phyloP scores from a whole-genome alignment of 768 basidiomycete genomes.

The Cytidiella melzeri region DNA sequence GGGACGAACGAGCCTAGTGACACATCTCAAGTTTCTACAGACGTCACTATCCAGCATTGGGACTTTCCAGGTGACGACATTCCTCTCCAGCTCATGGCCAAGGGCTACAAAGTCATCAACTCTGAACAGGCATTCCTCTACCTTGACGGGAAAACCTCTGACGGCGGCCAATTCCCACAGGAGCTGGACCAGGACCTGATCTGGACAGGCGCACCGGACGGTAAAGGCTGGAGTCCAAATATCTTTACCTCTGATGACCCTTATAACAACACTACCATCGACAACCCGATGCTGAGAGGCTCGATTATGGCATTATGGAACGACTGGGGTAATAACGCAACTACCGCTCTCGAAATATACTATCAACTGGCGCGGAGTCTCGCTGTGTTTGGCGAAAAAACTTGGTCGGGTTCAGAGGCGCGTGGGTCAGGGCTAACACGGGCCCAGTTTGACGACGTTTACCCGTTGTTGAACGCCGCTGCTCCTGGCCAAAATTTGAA shows the following conservation, averaged over 20 bases:
- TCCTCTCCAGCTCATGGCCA: conserved; percentile 19
- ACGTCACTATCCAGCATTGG: conserved; percentile 44
- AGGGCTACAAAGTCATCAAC: conserved; percentile 25
- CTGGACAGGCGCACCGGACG: conserved; percentile 23
- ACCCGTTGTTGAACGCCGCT: conserved; percentile 31
- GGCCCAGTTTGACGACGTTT: conserved; percentile 30
- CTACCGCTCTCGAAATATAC: too few relatives aligned
- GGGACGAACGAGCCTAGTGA: conserved; percentile 37
- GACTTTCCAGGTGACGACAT: conserved; percentile 20
- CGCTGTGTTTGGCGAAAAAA: conserved; percentile 36
- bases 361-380: conserved; percentile 34
- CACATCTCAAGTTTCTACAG: conserved; percentile 29
- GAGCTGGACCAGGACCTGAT: conserved; percentile 27
- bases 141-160: conserved; percentile 21
- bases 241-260: conserved; percentile 20
- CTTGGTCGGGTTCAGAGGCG: conserved; percentile 36
- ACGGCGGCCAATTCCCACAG: conserved; percentile 27
- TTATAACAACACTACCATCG: conserved; percentile 20
- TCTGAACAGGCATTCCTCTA: conserved; percentile 20
- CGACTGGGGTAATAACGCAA: too few relatives aligned
- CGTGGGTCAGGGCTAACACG: conserved; percentile 29
- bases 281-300: conserved; percentile 18
- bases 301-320: too few relatives aligned
- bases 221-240: conserved; percentile 22
- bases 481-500: conserved; percentile 41